A percentile compares a stretch with the other conserved stretches of the same genome.
Conservation (phyloP, 441 rosid species). For the Jatropha podagrica region DNA sequence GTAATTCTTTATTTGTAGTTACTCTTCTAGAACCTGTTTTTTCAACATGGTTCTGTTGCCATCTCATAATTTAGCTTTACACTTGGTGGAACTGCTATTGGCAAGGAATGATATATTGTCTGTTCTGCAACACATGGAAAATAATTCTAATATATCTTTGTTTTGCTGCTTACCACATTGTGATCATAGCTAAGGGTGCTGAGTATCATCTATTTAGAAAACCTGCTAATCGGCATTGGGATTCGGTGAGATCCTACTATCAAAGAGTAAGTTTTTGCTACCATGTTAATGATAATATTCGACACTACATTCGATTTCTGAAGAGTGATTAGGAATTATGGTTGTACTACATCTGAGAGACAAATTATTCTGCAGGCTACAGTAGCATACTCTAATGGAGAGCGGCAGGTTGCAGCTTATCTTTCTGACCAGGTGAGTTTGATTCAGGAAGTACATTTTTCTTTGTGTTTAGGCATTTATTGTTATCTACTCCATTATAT, state of each 20-base stretch:
- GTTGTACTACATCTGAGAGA: neutral
- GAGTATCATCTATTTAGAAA: conserved; percentile 62
- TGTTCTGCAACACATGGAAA: conserved; percentile 1
- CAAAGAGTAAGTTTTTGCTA: conserved; percentile 51
- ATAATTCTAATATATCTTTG: conserved; percentile 14
- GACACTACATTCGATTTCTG: neutral
- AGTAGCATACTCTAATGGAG: conserved; percentile 70
- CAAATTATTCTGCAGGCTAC: conserved; percentile 57
- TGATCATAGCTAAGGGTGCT: conserved; percentile 59
- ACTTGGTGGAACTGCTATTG: conserved; percentile 26
- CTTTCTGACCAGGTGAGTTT: conserved; percentile 77
- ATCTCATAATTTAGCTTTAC: conserved; percentile 24
- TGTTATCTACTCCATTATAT: neutral
- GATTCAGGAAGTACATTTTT: conserved; percentile 3
- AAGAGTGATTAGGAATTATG: neutral
- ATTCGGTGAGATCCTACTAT: conserved; percentile 55
- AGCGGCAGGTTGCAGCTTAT: conserved; percentile 59
- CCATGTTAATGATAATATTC: neutral
- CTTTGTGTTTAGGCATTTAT: neutral
- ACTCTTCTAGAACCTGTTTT: conserved; percentile 1
- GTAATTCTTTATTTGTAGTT: conserved; percentile 14
- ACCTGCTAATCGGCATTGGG: conserved; percentile 71
- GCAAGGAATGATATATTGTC: conserved; percentile 21
- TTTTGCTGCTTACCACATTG: conserved; percentile 22
- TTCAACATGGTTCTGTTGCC: conserved; percentile 18